Evolutionary conservation across 306 rosid species (phyloP), one percentile per base, ranked within the genome.

Genomic region (Malus fusca): DNA sequence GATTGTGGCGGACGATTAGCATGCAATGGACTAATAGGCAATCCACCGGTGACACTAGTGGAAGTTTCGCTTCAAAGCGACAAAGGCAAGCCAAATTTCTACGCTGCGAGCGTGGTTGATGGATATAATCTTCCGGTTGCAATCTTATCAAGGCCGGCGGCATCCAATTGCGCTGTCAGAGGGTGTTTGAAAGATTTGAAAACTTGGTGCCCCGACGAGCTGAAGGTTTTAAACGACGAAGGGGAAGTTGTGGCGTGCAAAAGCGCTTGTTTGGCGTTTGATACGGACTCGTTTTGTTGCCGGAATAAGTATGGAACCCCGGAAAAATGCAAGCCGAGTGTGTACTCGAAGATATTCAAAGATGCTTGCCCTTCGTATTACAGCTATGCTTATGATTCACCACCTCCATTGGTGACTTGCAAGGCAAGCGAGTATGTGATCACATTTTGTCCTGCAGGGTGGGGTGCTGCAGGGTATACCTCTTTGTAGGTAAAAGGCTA

Each of bases 251-350:
- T 92, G 79, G 99, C 97, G 8, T 92, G 99, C 46, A 89, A 85
- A 69, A 95, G 97, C 69, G 97, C 90, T 75, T 92, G 99, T 65
- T 83, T 95, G 92, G 90, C 96, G 53, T 95, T 90, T 77, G 56
- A 88, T 30, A 35, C 46, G 58, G 99, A 95, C 83, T 67, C 40
- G 22, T 95, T 88, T 23, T 95, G 99, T 53, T 92, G 97, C 46
- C 82, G 93, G 77, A 90, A 90, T 67, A 81, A 76, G 46, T 92
- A 73, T 66, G 92, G 93, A 10, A 84, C 74, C 42, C 92, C 97
- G 2, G 81, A 71, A 4, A 92, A 80, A 68, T 95, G 99, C 74
- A 89, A 61, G 80, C 89, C 97, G 1, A 88, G 60, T 60, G 79
- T 84, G 75, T 95, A 95, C 81, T 92, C 99, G 2, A 90, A 80